Evolutionary conservation across 2,329 filamentous ascomycete genomes (phyloP).

Genomic region (Trichoderma simmonsii): DNA sequence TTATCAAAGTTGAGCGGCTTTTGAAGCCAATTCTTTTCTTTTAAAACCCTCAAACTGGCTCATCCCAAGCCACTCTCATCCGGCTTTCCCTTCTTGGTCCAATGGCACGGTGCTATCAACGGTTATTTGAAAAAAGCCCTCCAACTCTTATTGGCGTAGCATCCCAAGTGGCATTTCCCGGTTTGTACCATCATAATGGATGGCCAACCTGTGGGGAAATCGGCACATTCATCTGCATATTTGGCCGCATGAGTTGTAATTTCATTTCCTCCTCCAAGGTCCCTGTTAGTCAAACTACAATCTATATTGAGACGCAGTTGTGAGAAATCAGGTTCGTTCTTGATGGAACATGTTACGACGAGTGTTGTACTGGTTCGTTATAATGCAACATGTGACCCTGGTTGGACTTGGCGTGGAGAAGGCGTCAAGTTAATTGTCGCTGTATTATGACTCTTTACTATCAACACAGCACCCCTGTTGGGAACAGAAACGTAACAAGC

Average conservation of each 20-base stretch:
- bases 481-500: neutral
- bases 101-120: constrained; percentile 11
- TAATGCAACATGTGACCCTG: neutral
- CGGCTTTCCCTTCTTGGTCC: neutral
- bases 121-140: constrained; percentile 12
- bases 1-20: neutral
- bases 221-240: neutral
- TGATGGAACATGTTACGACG: neutral
- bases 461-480: neutral
- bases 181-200: neutral
- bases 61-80: neutral
- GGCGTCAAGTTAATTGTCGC: neutral
- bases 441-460: neutral
- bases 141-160: neutral
- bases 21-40: neutral
- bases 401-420: neutral
- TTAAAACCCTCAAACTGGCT: neutral
- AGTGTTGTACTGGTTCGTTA: neutral
- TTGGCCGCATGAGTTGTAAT: neutral
- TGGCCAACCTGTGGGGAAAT: constrained; percentile 1
- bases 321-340: neutral
- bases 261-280: neutral
- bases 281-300: neutral
- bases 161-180: neutral
- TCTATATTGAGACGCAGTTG: neutral